phyloP scores from a whole-genome alignment of 2,329 filamentous ascomycete genomes.

The Ceratocystis diversiconidia region DNA sequence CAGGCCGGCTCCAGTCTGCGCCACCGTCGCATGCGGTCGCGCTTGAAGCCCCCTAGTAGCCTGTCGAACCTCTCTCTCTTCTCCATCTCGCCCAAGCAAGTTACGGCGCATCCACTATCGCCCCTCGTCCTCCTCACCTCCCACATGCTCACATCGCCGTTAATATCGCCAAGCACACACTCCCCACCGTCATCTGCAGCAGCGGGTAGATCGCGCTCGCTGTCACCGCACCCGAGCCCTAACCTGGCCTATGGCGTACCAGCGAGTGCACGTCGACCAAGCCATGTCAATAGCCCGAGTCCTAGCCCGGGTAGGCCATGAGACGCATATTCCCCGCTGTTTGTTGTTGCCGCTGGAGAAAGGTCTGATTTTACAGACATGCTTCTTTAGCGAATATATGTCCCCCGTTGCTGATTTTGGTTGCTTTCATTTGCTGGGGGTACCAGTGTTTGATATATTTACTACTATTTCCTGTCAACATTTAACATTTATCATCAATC shows the following conservation, averaged over 20 bases:
- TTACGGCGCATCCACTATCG: constrained; percentile 15
- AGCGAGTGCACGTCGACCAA: not conserved
- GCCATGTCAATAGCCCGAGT: too few species aligned
- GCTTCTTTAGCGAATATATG: too few species aligned
- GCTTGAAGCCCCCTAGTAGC: constrained; percentile 9
- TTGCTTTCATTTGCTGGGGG: not conserved
- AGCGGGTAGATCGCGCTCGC: constrained; percentile 25
- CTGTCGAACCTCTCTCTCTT: constrained; percentile 16
- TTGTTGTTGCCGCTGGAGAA: not conserved
- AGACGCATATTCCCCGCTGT: not conserved
- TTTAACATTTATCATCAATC: not conserved
- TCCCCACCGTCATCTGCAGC: constrained; percentile 25
- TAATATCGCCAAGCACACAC: constrained; percentile 27
- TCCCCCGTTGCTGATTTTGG: not conserved
- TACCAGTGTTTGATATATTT: not conserved
- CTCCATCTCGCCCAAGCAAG: constrained; percentile 16
- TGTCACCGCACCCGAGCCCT: constrained; percentile 25
- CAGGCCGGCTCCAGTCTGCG: not conserved
- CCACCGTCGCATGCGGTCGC: constrained; percentile 11
- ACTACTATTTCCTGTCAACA: not conserved
- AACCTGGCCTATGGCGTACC: not conserved
- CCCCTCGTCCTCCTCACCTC: constrained; percentile 10
- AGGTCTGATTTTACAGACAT: too few species aligned
- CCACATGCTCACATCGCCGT: constrained; percentile 29
- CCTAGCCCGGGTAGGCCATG: not conserved